Evolutionary conservation across 345 rosid species (phyloP).

Genomic region (Melaleuca quinquenervia): DNA sequence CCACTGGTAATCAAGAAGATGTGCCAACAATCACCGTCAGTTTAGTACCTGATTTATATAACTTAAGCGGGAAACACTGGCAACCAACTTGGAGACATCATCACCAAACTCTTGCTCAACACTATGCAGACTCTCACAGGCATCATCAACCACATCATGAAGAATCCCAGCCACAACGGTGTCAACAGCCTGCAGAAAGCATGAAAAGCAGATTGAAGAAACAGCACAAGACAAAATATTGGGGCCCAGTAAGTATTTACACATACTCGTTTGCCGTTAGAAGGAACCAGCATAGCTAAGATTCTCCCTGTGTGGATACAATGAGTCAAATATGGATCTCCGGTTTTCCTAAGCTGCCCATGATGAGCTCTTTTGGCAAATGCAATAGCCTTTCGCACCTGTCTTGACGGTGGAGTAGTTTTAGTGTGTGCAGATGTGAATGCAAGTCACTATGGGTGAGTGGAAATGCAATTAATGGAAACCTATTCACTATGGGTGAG

Average conservation of each 20-base stretch:
- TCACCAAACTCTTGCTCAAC: conserved; percentile 53
- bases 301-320: conserved; percentile 65
- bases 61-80: conserved; percentile 63
- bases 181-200: conserved; percentile 37
- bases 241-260: background rate
- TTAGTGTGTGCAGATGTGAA: conserved; percentile 12
- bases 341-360: conserved; percentile 58
- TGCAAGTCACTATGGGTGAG: background rate
- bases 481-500: conserved; percentile 19
- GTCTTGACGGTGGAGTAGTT: conserved; percentile 34
- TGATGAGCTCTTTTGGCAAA: conserved; percentile 58
- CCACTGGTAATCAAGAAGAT: background rate
- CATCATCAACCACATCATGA: conserved; percentile 59
- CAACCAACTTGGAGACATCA: conserved; percentile 54
- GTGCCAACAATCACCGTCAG: background rate
- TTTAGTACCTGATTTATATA: conserved; percentile 49
- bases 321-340: conserved; percentile 59
- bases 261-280: conserved; percentile 43
- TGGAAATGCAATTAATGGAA: background rate
- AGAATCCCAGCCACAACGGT: conserved; percentile 69
- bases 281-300: conserved; percentile 55
- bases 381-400: conserved; percentile 69
- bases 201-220: background rate
- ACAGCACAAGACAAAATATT: background rate
- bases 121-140: conserved; percentile 29